Conservation (phyloP, 768 basidiomycete species). For the Trametes gibbosa region DNA sequence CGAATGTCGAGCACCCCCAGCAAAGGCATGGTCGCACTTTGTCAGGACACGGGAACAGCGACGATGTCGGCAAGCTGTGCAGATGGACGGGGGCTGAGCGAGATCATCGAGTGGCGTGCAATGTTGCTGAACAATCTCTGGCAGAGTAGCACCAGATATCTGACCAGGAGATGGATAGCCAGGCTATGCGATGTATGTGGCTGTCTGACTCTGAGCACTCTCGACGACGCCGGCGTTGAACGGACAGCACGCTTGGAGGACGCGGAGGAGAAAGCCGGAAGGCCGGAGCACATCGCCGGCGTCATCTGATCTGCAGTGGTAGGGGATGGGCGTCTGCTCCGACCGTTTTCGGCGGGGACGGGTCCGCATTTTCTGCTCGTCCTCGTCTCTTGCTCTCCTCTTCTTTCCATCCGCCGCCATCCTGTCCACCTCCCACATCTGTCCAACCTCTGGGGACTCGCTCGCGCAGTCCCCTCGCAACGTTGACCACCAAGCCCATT, state of each 20-base stretch:
- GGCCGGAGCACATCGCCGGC: slow-evolving; percentile 1
- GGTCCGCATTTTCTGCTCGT: slow-evolving; percentile 12
- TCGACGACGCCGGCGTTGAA: neutral
- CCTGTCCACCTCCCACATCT: slow-evolving; percentile 7
- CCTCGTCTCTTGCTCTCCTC: neutral
- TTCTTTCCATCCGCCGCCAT: slow-evolving; percentile 7
- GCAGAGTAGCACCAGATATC: neutral
- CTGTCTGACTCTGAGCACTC: neutral
- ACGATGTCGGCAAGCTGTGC: slow-evolving; percentile 6
- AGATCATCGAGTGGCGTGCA: neutral
- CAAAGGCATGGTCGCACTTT: neutral
- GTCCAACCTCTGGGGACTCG: slow-evolving; percentile 27
- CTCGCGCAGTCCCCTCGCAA: slow-evolving; percentile 25
- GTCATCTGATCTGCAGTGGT: slow-evolving; percentile 14
- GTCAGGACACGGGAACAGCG: slow-evolving; percentile 11
- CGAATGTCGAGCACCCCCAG: neutral
- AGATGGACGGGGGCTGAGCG: slow-evolving; percentile 7
- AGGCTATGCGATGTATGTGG: neutral
- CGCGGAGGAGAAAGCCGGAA: slow-evolving; percentile 18
- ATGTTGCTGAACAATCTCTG: neutral
- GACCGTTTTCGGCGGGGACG: slow-evolving; percentile 2
- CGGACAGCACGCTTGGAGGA: too few species aligned
- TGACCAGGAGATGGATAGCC: neutral
- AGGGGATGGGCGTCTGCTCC: slow-evolving; percentile 4
- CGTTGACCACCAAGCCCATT: slow-evolving; percentile 20